Conservation (phyloP, 768 basidiomycete species). For the Kockovaella imperatae region DNA sequence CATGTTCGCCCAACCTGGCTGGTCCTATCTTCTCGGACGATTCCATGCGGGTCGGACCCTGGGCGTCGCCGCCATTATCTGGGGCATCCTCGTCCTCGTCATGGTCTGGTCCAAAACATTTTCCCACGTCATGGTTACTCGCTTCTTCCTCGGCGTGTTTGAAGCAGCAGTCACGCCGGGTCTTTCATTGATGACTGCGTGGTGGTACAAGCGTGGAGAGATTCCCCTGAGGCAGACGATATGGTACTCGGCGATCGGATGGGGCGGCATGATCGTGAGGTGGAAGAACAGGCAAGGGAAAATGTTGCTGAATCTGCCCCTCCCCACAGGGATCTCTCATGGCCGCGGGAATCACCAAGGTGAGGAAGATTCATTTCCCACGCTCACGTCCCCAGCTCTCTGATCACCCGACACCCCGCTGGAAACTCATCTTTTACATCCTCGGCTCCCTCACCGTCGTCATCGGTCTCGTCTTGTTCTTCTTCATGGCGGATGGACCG, state of each 20-base stretch:
- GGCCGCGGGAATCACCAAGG: slow-evolving; percentile 41
- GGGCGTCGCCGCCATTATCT: slow-evolving; percentile 40
- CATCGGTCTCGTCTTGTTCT: slow-evolving; percentile 40
- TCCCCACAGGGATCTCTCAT: slow-evolving; percentile 24
- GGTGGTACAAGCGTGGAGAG: slow-evolving; percentile 40
- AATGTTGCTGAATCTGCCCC: neutral
- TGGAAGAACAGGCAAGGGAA: neutral
- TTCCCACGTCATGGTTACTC: slow-evolving; percentile 37
- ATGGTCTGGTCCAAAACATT: slow-evolving; percentile 40
- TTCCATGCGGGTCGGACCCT: slow-evolving; percentile 42
- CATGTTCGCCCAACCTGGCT: slow-evolving; percentile 35
- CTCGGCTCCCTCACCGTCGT: slow-evolving; percentile 40
- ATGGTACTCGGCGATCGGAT: slow-evolving; percentile 44
- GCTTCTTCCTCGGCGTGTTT: slow-evolving; percentile 44
- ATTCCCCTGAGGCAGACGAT: slow-evolving; percentile 42
- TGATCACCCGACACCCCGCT: slow-evolving; percentile 13
- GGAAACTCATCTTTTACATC: slow-evolving; percentile 42
- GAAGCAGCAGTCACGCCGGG: slow-evolving; percentile 45
- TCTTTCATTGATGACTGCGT: slow-evolving; percentile 41
- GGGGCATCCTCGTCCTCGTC: slow-evolving; percentile 42
- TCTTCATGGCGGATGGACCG: slow-evolving; percentile 44
- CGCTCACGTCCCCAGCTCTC: neutral
- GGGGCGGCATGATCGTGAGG: slow-evolving; percentile 43
- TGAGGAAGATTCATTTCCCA: slow-evolving; percentile 3
- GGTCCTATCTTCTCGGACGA: slow-evolving; percentile 38